These are phyloP conservation scores for Aristolochia contorta DNA, from an alignment of 164 flowering plant genomes.

Conservation along the genomic window DNA sequence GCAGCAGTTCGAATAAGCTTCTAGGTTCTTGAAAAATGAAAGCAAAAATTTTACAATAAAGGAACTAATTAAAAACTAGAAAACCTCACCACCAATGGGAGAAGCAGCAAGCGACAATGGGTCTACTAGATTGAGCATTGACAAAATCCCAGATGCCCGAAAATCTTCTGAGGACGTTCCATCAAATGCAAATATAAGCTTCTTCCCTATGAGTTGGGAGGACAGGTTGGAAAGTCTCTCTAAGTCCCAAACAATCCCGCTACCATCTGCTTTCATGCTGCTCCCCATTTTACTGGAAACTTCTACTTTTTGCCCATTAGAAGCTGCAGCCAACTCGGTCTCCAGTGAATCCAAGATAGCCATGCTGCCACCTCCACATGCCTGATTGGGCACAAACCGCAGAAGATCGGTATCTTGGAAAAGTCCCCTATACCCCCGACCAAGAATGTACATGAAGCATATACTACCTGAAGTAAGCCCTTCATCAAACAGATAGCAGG, in stretches of 20 bases:
- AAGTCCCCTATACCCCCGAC: slow-evolving; percentile 96
- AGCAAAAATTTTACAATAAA: neutral
- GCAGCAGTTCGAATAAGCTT: neutral
- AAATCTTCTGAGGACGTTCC: slow-evolving; percentile 78
- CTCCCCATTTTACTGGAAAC: slow-evolving; percentile 44
- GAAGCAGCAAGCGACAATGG: slow-evolving; percentile 99
- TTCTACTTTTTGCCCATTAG: slow-evolving; percentile 57
- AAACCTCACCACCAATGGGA: slow-evolving; percentile 85
- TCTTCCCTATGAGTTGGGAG: slow-evolving; percentile 82
- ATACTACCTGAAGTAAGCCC: slow-evolving; percentile 86
- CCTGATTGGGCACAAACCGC: slow-evolving; percentile 92
- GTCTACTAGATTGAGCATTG: slow-evolving; percentile 94
- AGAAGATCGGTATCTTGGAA: slow-evolving; percentile 88
- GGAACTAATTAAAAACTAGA: slow-evolving; percentile 1
- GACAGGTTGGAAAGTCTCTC: slow-evolving; percentile 81
- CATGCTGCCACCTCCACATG: slow-evolving; percentile 99
- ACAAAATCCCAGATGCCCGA: slow-evolving; percentile 61
- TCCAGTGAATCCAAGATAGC: slow-evolving; percentile 91
- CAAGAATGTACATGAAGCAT: slow-evolving; percentile 96
- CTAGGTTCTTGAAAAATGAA: too few species aligned
- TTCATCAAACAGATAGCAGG: slow-evolving; percentile 95
- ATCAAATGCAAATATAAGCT: slow-evolving; percentile 98
- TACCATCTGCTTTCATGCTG: slow-evolving; percentile 56
- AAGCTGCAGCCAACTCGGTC: slow-evolving; percentile 49
- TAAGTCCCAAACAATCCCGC: slow-evolving; percentile 97